Percentiles rank a stretch among this genome's conserved stretches.
These are phyloP conservation scores for Leccinum pachyderme DNA, from an alignment of 1,284 basidiomycete genomes.

Conservation along the genomic window DNA sequence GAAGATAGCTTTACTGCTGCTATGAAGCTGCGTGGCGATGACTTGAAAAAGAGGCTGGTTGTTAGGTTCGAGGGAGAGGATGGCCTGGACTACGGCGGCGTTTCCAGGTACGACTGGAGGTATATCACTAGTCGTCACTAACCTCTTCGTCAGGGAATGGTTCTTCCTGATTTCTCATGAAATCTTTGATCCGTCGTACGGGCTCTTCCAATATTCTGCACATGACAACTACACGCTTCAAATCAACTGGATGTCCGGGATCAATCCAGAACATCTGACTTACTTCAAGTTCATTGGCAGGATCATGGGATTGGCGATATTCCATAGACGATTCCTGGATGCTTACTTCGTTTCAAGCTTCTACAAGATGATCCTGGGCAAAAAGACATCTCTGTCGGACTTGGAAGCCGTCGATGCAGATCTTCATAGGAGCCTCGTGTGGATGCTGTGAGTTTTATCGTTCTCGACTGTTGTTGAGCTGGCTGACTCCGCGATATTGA, in stretches of 20 bases:
- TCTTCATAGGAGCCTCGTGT: conserved; percentile 86
- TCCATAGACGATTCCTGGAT: conserved; percentile 97
- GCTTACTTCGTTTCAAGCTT: conserved; percentile 99
- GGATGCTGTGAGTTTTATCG: conserved; percentile 89
- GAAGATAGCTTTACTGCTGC: conserved; percentile 97
- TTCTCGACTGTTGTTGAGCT: not conserved
- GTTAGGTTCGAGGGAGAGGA: conserved; percentile 99
- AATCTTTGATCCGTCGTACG: conserved; percentile 99
- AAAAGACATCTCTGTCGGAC: conserved; percentile 83
- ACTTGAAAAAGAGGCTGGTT: conserved; percentile 96
- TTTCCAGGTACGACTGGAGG: conserved; percentile 69
- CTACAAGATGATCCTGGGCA: conserved; percentile 98
- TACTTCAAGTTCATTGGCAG: conserved; percentile 99
- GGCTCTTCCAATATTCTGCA: conserved; percentile 98
- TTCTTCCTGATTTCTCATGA: conserved; percentile 99
- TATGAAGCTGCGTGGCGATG: conserved; percentile 92
- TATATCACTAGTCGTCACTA: conserved; percentile 1
- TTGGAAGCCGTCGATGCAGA: conserved; percentile 90
- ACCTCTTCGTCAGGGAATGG: conserved; percentile 74
- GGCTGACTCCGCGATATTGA: conserved; percentile 5
- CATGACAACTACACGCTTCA: conserved; percentile 99
- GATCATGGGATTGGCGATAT: conserved; percentile 92
- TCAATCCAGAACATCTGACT: conserved; percentile 98
- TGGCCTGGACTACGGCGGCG: conserved; percentile 96
- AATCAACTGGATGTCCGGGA: conserved; percentile 95